Evolutionary conservation across 108 stramenopile genomes (phyloP), one percentile per base, ranked within the genome.

Genomic region (Pseudonitzschia pungens): DNA sequence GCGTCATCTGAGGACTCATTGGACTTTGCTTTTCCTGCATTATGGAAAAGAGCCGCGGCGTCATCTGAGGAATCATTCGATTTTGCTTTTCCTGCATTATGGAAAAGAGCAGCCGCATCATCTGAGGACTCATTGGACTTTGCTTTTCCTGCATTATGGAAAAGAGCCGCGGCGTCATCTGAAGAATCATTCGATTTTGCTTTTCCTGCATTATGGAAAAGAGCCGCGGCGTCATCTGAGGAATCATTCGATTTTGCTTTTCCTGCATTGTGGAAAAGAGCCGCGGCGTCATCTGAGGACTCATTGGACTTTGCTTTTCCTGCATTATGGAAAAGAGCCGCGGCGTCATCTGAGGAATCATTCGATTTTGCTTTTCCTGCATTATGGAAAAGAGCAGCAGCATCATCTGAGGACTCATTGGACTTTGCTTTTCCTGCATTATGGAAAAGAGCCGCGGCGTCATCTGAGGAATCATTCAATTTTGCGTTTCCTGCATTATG

Each of bases 321-420:
- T 53, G n/a, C 53, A n/a, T 53, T 24, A 53, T 53, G 24, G 14
- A 54, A 54, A 9, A 54, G 53, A 54, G 53, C 53, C 10, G 53
- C 53, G 7, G 53, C 53, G 24, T 54, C 53, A 54, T 54, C 53
- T 4, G n/a, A 8, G 7, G 53, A 21, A 54, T 24, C 24, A 7
- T 10, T 54, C 7, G 53, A 0, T 54, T 54, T 54, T 24, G 24
- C 22, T 22, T 24, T 24, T 53, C 22, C 52, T 22, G n/a, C 2
- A 2, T 53, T 36, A 36, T 6, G 36, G 6, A 36, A 36, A 2
- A 36, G 36, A 36, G 36, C 36, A 36, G 36, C 36, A 5, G 36
- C 36, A 36, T 36, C 36, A 36, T 36, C 36, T 36, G 36, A 36
- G 6, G 36, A n/a, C n/a, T n/a, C 36, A 36, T 2, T 36, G 6